Evolutionary conservation across 2,329 filamentous ascomycete species (phyloP), one percentile per base, ranked within the genome.

Genomic region (Chrysosphaeria jannelii): DNA sequence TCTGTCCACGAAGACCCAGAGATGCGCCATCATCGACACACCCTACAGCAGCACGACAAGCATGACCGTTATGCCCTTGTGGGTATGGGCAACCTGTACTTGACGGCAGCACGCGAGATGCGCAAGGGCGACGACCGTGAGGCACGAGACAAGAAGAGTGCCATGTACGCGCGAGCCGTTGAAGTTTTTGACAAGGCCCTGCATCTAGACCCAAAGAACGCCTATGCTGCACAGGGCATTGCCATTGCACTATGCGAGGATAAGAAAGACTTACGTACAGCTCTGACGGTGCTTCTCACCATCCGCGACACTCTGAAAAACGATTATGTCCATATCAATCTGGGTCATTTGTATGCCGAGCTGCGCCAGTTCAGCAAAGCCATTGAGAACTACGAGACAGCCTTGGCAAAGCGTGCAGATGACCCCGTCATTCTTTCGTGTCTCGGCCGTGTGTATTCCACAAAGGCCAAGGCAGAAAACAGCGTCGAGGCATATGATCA

Each of bases 141-240:
- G 29, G n/a, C n/a, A n/a, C 89, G 75, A 45, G 71, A 89, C 36
- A 90, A 88, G 48, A 67, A 79, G 25, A 71, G 68, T 27, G 72
- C 70, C 34, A 69, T 65, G 30, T 97, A 93, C 39, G 64, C 67
- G 39, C 78, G 81, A 33, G 79, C 85, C 0, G 79, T 93, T 8
- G 88, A 97, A 40, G 97, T 97, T 45, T 97, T 91, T 35, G 85
- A 93, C 41, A 97, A 97, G 47, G 81, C 81, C 4, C 51, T 97
- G 12, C 76, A 88, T 31, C 51, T 97, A n/a, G 85, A 97, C 37
- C 66, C 78, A 1, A 78, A 70, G 47, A 97, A 93, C 34, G 81
- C 85, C 0, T 90, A 89, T 40, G 88, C 88, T 6, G 85, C 85
- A 2, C 85, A 97, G 40, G 85, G 88, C 29, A 65, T 97, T 32